Evolutionary conservation across 169 alveolate genomes (phyloP), one percentile per base, ranked within the genome.

Genomic region (Plasmodium adleri): DNA sequence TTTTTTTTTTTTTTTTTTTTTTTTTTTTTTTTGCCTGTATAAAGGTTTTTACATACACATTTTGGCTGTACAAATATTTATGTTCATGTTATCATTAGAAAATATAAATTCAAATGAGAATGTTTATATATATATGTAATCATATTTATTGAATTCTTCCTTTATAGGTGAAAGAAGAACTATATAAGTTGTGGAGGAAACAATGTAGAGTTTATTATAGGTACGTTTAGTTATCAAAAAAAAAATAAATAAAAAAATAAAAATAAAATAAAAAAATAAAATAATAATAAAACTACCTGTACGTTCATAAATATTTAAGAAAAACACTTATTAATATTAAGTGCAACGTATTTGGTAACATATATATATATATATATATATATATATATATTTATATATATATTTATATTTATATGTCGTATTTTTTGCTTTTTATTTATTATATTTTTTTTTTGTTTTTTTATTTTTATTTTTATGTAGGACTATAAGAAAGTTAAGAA

Each of bases 141-240:
- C 45, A 32, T 32, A 32, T 32, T 4, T 32, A 32, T 32, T 32
- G 45, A 32, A 32, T 20, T 60, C 26, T 20, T 7, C 10, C 26
- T 28, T 15, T 75, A 12, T 62, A 80, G 90, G 90, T 80, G 12
- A 80, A 80, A 43, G 90, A 80, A 49, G 90, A 80, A 63, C 62
- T 80, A 20, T 54, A 45, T 63, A 80, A 80, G 12, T 60, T 80
- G 67, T 80, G 90, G 90, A 80, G 45, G 43, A 66, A 80, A 59
- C 85, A 80, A 67, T 80, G 90, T 45, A 80, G 45, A 49, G 83
- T 80, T 15, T 80, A 80, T 26, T 80, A 80, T 73, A 80, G 90
- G 90, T 80, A 63, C n/a, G 22, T 72, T 13, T 32, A 32, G 45
- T 7, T 3, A 32, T 32, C 45, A 32, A 32, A 32, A 32, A 32